Percentiles rank a stretch among this genome's conserved stretches.
Conservation (phyloP, 2,329 filamentous ascomycete genomes). For the Ophiocordyceps camponoti-saundersi region DNA sequence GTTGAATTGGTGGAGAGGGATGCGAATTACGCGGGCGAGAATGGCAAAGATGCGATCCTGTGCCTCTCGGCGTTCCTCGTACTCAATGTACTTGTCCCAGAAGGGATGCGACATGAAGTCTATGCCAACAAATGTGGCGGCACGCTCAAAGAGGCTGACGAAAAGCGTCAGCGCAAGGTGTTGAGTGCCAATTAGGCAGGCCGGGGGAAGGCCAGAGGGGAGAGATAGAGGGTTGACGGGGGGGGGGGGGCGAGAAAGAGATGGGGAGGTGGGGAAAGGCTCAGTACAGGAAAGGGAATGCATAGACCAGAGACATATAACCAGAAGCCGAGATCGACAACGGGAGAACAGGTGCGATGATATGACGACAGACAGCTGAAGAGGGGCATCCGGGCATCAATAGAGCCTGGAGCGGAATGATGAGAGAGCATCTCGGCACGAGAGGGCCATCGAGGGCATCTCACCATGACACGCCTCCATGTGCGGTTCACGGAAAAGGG, state of each 20-base stretch:
- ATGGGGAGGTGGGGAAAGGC: conserved; percentile 17
- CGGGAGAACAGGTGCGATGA: conserved; percentile 14
- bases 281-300: conserved; percentile 37
- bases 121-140: conserved; percentile 65
- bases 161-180: conserved; percentile 9
- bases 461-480: conserved; percentile 43
- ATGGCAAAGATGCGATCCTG: conserved; percentile 76
- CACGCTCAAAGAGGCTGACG: conserved; percentile 77
- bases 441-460: conserved; percentile 45
- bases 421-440: conserved; percentile 46
- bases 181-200: neutral
- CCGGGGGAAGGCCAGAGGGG: neutral
- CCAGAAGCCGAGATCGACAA: conserved; percentile 26
- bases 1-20: conserved; percentile 91
- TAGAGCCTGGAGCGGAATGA: conserved; percentile 44
- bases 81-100: conserved; percentile 98
- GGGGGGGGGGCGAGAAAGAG: conserved; percentile 14
- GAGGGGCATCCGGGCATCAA: conserved; percentile 22
- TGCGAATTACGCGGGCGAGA: conserved; percentile 64
- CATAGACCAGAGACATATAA: conserved; percentile 32
- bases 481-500: conserved; percentile 17
- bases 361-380: conserved; percentile 22
- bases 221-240: conserved; percentile 2
- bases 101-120: conserved; percentile 92
- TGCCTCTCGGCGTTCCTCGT: conserved; percentile 77